Evolutionary conservation across 352 stramenopile genomes (phyloP), one percentile per base, ranked within the genome.

Genomic region (Pythium monospermum): DNA sequence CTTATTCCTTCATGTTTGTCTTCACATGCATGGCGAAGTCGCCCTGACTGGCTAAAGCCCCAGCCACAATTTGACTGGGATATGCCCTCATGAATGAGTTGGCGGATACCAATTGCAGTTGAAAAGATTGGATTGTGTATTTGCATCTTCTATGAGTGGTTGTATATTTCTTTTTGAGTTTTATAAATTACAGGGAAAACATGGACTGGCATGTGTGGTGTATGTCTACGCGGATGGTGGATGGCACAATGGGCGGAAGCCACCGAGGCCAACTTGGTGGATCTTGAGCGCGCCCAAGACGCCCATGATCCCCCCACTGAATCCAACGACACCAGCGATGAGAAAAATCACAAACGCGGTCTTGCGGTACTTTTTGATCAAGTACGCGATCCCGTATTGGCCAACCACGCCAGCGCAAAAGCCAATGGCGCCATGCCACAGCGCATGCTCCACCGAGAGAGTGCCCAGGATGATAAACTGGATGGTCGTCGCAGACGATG

Each of bases 381-480:
- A 63, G 56, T 96, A 95, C 21, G 74, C 78, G 53, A 98, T 80
- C 43, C 81, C 87, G 42, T 93, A 71, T 71, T 99, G 96, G 25
- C 94, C 96, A 15, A 96, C 66, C 22, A 88, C 68, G 3, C 92
- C 97, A 6, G 89, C 79, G 21, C 94, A 39, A 53, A 98, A 96
- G 19, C 94, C 94, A n/a, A 98, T 73, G 6, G 83, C 50, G 46
- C 95, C 90, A 48, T 97, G 85, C 58, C 89, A 86, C 18, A 92
- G 49, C 3, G 84, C 94, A 59, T 98, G 97, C 44, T 98, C 87
- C 32, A 83, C 65, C 33, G 87, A 78, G 23, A 98, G 62, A 36
- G 96, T 89, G 4, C 94, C 95, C 50, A 98, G 87, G 15, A 98
- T 87, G 49, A 97, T 87, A 68, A 98, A 99, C 61, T 87, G 71